These are phyloP conservation scores for Jaapia argillacea DNA, from an alignment of 768 basidiomycete genomes.

Conservation along the genomic window DNA sequence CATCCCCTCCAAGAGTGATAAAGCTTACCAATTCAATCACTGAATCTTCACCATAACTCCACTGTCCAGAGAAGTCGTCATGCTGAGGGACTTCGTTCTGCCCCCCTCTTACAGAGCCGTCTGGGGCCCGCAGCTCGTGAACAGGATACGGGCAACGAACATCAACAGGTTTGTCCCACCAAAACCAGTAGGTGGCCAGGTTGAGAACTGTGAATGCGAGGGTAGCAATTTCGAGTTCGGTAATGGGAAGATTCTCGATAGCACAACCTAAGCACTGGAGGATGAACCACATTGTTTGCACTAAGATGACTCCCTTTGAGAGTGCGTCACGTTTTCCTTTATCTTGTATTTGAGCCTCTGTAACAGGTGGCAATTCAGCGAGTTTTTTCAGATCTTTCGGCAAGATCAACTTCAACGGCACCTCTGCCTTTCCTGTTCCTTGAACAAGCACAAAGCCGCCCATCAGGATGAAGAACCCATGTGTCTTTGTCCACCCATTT, in stretches of 20 bases:
- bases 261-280: slow-evolving; percentile 18
- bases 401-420: no score
- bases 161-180: slow-evolving; percentile 3
- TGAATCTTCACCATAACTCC: no score
- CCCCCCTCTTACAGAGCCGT: no score
- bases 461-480: slow-evolving; percentile 4
- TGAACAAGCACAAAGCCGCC: slow-evolving; percentile 1
- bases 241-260: slow-evolving; percentile 13
- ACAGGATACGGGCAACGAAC: slow-evolving; percentile 1
- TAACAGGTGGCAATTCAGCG: neutral
- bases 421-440: no score
- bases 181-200: slow-evolving; percentile 3
- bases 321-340: slow-evolving; percentile 1
- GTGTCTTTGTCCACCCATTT: slow-evolving; percentile 2
- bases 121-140: no score
- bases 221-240: slow-evolving; percentile 22
- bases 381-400: no score
- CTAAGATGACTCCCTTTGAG: slow-evolving; percentile 3
- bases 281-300: slow-evolving; percentile 22
- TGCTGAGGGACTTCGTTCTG: no score
- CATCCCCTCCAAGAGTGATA: no score
- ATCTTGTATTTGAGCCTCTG: slow-evolving; percentile 1
- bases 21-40: no score
- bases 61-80: no score
- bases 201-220: slow-evolving; percentile 12